Percentiles rank a stretch among this genome's conserved stretches.
These are phyloP conservation scores for Sarcodon sp. DNA, from an alignment of 768 basidiomycete species.

Conservation along the genomic window DNA sequence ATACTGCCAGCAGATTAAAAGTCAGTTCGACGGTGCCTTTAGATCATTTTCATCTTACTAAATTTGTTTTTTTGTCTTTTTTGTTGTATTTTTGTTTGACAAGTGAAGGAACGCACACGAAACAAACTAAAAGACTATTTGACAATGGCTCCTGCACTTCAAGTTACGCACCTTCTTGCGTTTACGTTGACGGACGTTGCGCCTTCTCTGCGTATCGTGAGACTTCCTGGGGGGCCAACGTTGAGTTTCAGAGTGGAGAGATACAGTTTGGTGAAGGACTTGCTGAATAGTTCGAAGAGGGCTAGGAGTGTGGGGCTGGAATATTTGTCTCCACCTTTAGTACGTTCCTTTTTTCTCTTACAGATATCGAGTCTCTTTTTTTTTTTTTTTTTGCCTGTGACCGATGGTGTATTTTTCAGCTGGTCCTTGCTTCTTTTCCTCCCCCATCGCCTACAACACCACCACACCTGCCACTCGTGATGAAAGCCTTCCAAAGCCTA, in stretches of 20 bases:
- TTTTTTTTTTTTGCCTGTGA: not conserved
- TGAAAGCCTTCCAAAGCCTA: slow-evolving; percentile 92
- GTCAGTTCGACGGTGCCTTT: slow-evolving; percentile 26
- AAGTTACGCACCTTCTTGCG: slow-evolving; percentile 87
- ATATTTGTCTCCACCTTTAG: slow-evolving; percentile 85
- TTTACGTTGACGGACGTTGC: slow-evolving; percentile 81
- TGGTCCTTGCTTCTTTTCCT: slow-evolving; percentile 85
- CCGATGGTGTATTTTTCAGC: slow-evolving; percentile 28
- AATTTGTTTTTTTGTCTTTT: not conserved
- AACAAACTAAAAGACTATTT: slow-evolving; percentile 93
- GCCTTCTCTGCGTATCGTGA: slow-evolving; percentile 77
- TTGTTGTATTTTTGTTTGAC: slow-evolving; percentile 4
- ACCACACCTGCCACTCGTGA: slow-evolving; percentile 78
- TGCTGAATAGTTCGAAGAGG: slow-evolving; percentile 50
- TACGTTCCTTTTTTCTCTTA: not conserved
- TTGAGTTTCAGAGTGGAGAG: slow-evolving; percentile 87
- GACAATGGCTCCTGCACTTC: slow-evolving; percentile 79
- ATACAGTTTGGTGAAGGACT: slow-evolving; percentile 84
- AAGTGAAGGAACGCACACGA: slow-evolving; percentile 67
- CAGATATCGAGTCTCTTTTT: not conserved
- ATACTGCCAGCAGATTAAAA: slow-evolving; percentile 86
- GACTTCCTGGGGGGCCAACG: slow-evolving; percentile 84
- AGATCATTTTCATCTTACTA: not conserved
- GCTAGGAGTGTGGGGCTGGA: slow-evolving; percentile 73
- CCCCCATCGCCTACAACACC: slow-evolving; percentile 63